phyloP scores from a whole-genome alignment of 441 rosid species.

The Brassica hybrid region DNA sequence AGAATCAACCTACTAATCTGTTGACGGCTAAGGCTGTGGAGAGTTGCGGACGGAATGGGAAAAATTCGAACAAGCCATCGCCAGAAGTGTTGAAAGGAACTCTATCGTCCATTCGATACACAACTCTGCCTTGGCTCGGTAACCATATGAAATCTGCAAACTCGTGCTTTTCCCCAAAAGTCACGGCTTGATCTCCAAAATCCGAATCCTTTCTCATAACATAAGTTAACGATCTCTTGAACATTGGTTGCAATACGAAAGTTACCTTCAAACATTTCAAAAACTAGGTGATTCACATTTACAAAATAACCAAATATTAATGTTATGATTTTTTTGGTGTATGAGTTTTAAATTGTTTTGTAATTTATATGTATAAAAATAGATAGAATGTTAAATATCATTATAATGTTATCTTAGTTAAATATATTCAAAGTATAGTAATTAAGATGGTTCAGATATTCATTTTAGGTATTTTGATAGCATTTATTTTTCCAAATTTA shows the following conservation, averaged over 20 bases:
- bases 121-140: constrained; percentile 62
- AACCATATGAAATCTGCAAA: constrained; percentile 74
- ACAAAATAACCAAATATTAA: too few relatives aligned
- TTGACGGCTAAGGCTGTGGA: constrained; percentile 39
- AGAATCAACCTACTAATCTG: constrained; percentile 52
- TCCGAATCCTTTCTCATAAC: constrained; percentile 45
- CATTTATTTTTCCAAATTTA: not conserved
- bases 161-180: constrained; percentile 65
- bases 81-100: constrained; percentile 49
- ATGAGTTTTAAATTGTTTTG: too few relatives aligned
- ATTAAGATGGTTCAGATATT: not conserved
- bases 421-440: not conserved
- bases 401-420: not conserved
- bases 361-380: not conserved
- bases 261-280: constrained; percentile 50
- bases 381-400: not conserved
- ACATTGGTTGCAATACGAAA: constrained; percentile 55
- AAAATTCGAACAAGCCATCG: constrained; percentile 56
- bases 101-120: constrained; percentile 65
- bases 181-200: constrained; percentile 50
- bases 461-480: not conserved
- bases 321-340: not conserved
- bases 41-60: constrained; percentile 57
- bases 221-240: constrained; percentile 67
- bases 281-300: too few relatives aligned